Base-by-base conservation (phyloP, 1,284 basidiomycete species). In the Erythrobasidium hasegawianum region DNA sequence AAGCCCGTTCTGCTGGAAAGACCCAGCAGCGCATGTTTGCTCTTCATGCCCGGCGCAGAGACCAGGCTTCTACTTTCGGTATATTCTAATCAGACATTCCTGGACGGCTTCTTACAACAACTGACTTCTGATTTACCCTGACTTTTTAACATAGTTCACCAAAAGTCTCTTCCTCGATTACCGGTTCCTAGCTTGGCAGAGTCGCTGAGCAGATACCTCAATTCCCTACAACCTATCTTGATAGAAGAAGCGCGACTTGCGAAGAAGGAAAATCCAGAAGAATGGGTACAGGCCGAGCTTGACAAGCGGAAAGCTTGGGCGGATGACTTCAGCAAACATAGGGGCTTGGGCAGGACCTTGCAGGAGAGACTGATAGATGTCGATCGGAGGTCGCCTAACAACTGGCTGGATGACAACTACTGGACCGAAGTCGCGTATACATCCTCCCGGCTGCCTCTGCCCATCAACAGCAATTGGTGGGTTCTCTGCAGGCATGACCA, bases 401-500 rank as follows among this genome's bases (percentile, higher is more conserved):
- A 96, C 77, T 97, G 95, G 95, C 83, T 98, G 14, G 86, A 96
- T 73, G 94, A 97, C 78, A 91, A 90, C 61, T 88, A 94, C 74
- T 97, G 95, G 95, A 81, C 87, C 65, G 86, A 88, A 72, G 87
- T 89, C 71, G 87, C 90, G 0, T 98, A 97, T 78, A 86, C 91
- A 69, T 88, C 92, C 78, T 91, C 87, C 86, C 84, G 94, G 52
- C 84, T 85, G 0, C 91, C 95, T 0, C 80, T 97, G 33, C 81
- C 91, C 67, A 79, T 98, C 74, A 90, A 97, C 79, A 95, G 92
- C 9, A 97, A 97, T 76, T 97, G 94, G 94, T 97, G 94, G 94
- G 81, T 97, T 50, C 82, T 90, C n/a, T 89, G 94, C 75, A 77
- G 78, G 40, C 77, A 81, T 50, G 83, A 85, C 75, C 72, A 77